A percentile compares a stretch with the other conserved stretches of the same genome.
These are phyloP conservation scores for Phlyctochytrium planicorne DNA, from an alignment of 192 early-diverging fungal genomes.

Conservation along the genomic window DNA sequence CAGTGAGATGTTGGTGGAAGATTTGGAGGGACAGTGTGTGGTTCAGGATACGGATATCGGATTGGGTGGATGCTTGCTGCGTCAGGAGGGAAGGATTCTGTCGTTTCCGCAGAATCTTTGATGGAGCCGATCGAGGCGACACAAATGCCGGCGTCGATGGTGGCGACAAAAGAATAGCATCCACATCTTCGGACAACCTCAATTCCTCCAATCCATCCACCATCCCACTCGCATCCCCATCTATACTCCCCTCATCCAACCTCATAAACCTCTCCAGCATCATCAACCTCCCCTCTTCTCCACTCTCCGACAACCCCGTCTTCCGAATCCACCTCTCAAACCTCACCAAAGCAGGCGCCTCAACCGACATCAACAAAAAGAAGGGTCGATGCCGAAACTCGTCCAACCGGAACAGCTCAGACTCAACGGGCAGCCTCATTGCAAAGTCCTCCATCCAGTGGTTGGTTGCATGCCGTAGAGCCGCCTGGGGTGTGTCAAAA, in stretches of 20 bases:
- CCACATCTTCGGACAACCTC: not conserved
- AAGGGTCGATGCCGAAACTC: conserved; percentile 68
- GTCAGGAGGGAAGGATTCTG: no score
- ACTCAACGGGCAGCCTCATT: not conserved
- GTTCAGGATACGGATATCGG: not conserved
- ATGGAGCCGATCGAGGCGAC: no score
- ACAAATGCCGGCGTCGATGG: no score
- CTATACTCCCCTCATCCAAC: not conserved
- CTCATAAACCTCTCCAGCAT: not conserved
- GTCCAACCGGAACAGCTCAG: conserved; percentile 26
- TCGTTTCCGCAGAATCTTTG: no score
- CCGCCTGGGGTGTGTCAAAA: conserved; percentile 59
- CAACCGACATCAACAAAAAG: conserved; percentile 80
- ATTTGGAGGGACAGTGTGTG: not conserved
- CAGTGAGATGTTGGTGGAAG: conserved; percentile 62
- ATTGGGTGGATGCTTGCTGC: not conserved
- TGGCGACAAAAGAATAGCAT: not conserved
- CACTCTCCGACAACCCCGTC: not conserved
- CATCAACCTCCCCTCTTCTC: no score
- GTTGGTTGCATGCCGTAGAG: conserved; percentile 68
- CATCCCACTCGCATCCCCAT: not conserved
- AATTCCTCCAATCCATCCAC: not conserved
- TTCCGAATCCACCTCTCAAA: not conserved
- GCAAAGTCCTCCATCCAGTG: conserved; percentile 47
- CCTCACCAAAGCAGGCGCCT: conserved; percentile 72